These are phyloP conservation scores for Plectosphaerella plurivora DNA, from an alignment of 2,329 filamentous ascomycete species.

Conservation along the genomic window DNA sequence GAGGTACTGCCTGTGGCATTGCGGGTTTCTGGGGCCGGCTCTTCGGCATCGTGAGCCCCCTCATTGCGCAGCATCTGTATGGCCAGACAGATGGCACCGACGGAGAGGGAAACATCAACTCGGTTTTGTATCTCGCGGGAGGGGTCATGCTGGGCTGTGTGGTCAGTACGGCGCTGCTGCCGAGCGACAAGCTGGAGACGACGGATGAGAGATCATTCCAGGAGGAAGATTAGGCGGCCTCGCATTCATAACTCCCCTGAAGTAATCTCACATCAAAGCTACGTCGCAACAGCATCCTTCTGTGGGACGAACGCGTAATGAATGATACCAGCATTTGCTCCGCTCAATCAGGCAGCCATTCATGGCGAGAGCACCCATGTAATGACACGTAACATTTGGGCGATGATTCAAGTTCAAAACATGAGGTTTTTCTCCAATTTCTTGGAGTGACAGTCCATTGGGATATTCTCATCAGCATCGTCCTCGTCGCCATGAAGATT, in stretches of 20 bases:
- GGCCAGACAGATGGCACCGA: constrained; percentile 18
- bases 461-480: neutral
- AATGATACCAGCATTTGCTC: too few relatives aligned
- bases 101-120: constrained; percentile 35
- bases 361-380: too few relatives aligned
- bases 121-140: constrained; percentile 51
- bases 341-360: too few relatives aligned
- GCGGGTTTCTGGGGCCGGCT: constrained; percentile 56
- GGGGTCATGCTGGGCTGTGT: constrained; percentile 49
- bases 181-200: constrained; percentile 29
- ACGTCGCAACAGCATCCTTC: too few relatives aligned
- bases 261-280: too few relatives aligned
- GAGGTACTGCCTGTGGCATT: constrained; percentile 48
- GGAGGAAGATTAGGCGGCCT: neutral
- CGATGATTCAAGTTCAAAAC: too few relatives aligned
- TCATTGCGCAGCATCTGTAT: constrained; percentile 45
- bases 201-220: constrained; percentile 18
- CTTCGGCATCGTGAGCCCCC: constrained; percentile 52
- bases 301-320: too few relatives aligned
- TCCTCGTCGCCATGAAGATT: too few relatives aligned
- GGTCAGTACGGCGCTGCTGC: constrained; percentile 43
- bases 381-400: too few relatives aligned
- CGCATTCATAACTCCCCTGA: too few relatives aligned
- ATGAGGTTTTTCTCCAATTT: too few relatives aligned
- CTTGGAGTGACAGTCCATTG: too few relatives aligned